Evolutionary conservation across 805 yeast species (phyloP).

Genomic region (Saturnispora zaruensis): DNA sequence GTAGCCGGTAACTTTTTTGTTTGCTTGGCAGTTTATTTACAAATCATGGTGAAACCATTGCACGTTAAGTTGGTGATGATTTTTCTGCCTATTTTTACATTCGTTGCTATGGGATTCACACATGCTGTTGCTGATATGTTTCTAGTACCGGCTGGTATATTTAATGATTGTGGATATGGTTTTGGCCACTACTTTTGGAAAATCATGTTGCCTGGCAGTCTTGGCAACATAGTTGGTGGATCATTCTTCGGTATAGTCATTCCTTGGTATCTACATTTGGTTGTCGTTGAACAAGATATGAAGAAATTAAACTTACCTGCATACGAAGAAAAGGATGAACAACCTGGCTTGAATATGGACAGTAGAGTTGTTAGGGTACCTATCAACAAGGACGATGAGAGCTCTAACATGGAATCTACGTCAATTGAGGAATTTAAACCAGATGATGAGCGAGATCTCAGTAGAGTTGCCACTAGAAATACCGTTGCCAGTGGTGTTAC

Average conservation of each 20-base stretch:
- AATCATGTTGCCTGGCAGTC: slow-evolving; percentile 54
- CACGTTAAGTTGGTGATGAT: slow-evolving; percentile 66
- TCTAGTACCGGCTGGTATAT: slow-evolving; percentile 53
- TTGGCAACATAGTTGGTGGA: slow-evolving; percentile 82
- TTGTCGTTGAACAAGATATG: slow-evolving; percentile 66
- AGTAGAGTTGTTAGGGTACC: slow-evolving; percentile 59
- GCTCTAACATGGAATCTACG: slow-evolving; percentile 2
- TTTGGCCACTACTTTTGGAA: slow-evolving; percentile 69
- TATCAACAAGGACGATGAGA: not conserved
- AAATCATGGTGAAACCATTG: slow-evolving; percentile 67
- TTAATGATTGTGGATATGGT: slow-evolving; percentile 55
- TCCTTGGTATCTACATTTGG: slow-evolving; percentile 67
- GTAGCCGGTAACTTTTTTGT: slow-evolving; percentile 75
- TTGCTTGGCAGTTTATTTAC: slow-evolving; percentile 65
- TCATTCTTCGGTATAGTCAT: slow-evolving; percentile 50
- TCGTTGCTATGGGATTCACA: slow-evolving; percentile 70
- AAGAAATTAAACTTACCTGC: slow-evolving; percentile 52
- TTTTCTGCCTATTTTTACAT: slow-evolving; percentile 62
- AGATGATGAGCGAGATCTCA: slow-evolving; percentile 13
- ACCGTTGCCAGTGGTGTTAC: slow-evolving; percentile 1
- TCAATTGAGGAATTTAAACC: slow-evolving; percentile 13
- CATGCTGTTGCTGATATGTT: slow-evolving; percentile 83
- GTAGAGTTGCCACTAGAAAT: slow-evolving; percentile 1
- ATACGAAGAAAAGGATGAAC: slow-evolving; percentile 70
- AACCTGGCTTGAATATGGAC: slow-evolving; percentile 68